Percentiles rank a stretch among this genome's conserved stretches.
Conservation (phyloP, 257 asterid genomes). For the Handroanthus guayacan region DNA sequence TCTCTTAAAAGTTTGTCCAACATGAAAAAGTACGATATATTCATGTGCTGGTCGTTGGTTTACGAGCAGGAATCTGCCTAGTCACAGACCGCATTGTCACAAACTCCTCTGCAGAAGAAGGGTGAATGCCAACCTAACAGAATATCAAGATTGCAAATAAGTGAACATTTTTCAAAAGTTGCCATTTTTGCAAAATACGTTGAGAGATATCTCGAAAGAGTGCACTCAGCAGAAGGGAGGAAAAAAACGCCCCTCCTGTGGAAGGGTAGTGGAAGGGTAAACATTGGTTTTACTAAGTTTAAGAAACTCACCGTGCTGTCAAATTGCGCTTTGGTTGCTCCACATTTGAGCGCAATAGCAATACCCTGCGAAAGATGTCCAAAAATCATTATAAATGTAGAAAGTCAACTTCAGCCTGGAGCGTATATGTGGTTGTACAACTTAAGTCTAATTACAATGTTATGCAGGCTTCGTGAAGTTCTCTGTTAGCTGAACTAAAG, state of each 20-base stretch:
- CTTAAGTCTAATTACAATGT: background rate
- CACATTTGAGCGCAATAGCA: slow-evolving; percentile 92
- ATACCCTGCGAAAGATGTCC: slow-evolving; percentile 65
- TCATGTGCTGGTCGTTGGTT: slow-evolving; percentile 61
- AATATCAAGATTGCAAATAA: slow-evolving; percentile 5
- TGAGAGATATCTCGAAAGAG: no score
- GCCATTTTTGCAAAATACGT: background rate
- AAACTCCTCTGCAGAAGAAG: slow-evolving; percentile 97
- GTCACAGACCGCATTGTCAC: slow-evolving; percentile 86
- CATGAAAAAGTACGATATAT: no score
- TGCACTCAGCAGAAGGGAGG: no score
- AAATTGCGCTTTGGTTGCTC: slow-evolving; percentile 96
- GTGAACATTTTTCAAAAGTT: background rate
- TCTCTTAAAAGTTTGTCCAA: no score
- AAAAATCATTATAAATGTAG: background rate
- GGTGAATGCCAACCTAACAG: slow-evolving; percentile 90
- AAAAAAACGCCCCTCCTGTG: no score
- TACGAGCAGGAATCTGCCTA: slow-evolving; percentile 63
- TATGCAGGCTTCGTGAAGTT: no score
- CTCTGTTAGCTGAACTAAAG: no score
- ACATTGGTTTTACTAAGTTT: background rate
- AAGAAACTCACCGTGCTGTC: slow-evolving; percentile 81
- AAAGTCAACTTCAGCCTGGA: no score
- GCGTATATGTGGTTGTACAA: background rate
- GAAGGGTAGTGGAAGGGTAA: no score